These are phyloP conservation scores for Magnaporthiopsis incrustans DNA, from an alignment of 2,329 filamentous ascomycete genomes.

Conservation along the genomic window DNA sequence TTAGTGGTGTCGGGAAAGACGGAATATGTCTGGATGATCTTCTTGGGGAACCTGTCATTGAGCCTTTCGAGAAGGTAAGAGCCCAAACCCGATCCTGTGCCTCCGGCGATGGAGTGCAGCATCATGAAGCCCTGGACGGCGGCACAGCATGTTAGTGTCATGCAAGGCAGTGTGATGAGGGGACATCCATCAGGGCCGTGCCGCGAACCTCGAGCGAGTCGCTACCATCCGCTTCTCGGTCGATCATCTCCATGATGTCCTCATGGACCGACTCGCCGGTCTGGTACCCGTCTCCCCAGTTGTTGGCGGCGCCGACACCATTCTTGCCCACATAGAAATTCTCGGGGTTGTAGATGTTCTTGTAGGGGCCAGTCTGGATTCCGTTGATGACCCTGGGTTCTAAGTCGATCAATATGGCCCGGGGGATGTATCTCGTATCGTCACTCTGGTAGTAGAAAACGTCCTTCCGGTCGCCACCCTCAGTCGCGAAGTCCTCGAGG, in stretches of 20 bases:
- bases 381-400: slow-evolving; percentile 88
- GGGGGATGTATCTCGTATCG: slow-evolving; percentile 95
- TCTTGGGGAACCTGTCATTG: slow-evolving; percentile 97
- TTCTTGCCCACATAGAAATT: slow-evolving; percentile 97
- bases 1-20: slow-evolving; percentile 94
- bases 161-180: not conserved
- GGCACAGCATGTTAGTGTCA: not conserved
- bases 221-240: slow-evolving; percentile 94
- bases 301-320: slow-evolving; percentile 90
- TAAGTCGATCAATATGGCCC: slow-evolving; percentile 89
- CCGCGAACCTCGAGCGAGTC: slow-evolving; percentile 78
- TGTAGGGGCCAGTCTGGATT: slow-evolving; percentile 90
- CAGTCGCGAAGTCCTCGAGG: slow-evolving; percentile 93
- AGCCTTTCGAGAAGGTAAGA: slow-evolving; percentile 91
- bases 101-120: slow-evolving; percentile 93
- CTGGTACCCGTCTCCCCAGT: slow-evolving; percentile 95
- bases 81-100: slow-evolving; percentile 91
- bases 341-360: slow-evolving; percentile 98
- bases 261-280: slow-evolving; percentile 88
- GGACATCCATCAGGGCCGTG: not conserved
- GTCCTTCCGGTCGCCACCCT: slow-evolving; percentile 95
- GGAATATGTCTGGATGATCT: slow-evolving; percentile 97
- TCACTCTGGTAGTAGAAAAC: slow-evolving; percentile 99
- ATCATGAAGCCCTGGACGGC: slow-evolving; percentile 80
- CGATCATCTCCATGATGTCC: slow-evolving; percentile 99